Conservation (phyloP, 1,284 basidiomycete species). For the Coniophora puteana region DNA sequence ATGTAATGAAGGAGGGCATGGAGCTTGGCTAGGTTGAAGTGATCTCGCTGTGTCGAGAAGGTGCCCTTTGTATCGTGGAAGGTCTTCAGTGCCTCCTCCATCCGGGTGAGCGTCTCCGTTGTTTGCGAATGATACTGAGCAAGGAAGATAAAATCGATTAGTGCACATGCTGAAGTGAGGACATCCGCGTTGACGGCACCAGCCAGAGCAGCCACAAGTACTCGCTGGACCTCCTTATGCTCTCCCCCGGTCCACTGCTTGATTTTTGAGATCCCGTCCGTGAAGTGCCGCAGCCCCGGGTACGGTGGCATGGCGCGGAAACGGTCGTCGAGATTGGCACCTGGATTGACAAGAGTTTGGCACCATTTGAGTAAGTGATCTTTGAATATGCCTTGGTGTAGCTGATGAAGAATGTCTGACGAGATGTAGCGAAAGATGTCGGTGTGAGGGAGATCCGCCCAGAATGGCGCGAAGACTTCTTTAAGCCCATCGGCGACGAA, state of each 20-base stretch:
- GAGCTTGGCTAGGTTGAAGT: slow-evolving; percentile 1
- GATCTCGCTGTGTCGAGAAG: slow-evolving; percentile 7
- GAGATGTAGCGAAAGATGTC: slow-evolving; percentile 11
- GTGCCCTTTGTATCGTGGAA: slow-evolving; percentile 18
- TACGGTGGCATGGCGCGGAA: slow-evolving; percentile 3
- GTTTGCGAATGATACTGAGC: slow-evolving; percentile 15
- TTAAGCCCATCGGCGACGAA: slow-evolving; percentile 5
- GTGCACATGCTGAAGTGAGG: slow-evolving; percentile 6
- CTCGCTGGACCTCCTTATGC: slow-evolving; percentile 8
- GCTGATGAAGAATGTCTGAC: slow-evolving; percentile 12
- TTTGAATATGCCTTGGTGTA: slow-evolving; percentile 26
- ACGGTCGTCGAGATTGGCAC: slow-evolving; percentile 4
- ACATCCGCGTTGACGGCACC: slow-evolving; percentile 5
- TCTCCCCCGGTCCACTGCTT: slow-evolving; percentile 6
- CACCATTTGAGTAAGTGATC: slow-evolving; percentile 27
- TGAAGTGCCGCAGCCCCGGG: slow-evolving; percentile 6
- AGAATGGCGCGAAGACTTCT: slow-evolving; percentile 13
- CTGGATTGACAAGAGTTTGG: neutral
- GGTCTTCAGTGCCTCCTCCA: slow-evolving; percentile 9
- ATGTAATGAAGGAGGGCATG: neutral
- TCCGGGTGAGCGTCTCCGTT: slow-evolving; percentile 7
- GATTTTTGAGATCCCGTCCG: slow-evolving; percentile 7
- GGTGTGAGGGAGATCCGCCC: slow-evolving; percentile 10
- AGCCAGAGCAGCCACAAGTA: slow-evolving; percentile 1
- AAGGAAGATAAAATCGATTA: slow-evolving; percentile 18